Conservation (phyloP, 2,329 filamentous ascomycete species). For the Pseudogymnoascus sp. region DNA sequence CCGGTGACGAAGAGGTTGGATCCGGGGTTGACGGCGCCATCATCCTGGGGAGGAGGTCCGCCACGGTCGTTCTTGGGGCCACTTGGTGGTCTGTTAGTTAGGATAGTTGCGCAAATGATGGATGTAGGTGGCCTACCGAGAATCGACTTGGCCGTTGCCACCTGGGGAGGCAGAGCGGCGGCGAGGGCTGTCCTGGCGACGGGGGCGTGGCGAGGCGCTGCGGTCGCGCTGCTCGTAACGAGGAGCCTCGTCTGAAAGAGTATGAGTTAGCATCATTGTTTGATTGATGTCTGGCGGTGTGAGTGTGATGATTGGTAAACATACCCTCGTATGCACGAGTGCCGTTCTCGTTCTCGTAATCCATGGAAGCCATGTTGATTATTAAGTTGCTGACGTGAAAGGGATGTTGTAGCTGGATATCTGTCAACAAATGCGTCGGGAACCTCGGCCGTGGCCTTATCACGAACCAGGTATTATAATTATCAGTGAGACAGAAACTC, state of each 20-base stretch:
- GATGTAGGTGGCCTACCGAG: slow-evolving; percentile 32
- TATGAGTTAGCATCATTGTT: neutral
- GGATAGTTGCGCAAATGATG: slow-evolving; percentile 7
- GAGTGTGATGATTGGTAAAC: slow-evolving; percentile 17
- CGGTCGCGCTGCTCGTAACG: slow-evolving; percentile 61
- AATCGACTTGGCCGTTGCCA: slow-evolving; percentile 39
- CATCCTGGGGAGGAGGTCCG: slow-evolving; percentile 47
- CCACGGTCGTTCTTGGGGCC: slow-evolving; percentile 44
- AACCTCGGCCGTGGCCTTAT: neutral
- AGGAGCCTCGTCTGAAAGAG: slow-evolving; percentile 47
- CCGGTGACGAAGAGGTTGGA: slow-evolving; percentile 99
- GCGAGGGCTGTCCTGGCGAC: slow-evolving; percentile 46
- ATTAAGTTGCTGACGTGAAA: slow-evolving; percentile 15
- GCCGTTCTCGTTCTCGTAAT: slow-evolving; percentile 60
- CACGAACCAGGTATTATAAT: neutral
- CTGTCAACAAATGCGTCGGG: neutral
- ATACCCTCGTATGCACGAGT: slow-evolving; percentile 56
- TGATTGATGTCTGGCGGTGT: neutral
- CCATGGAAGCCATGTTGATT: slow-evolving; percentile 48
- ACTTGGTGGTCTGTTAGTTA: slow-evolving; percentile 23
- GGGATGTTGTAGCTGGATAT: slow-evolving; percentile 1
- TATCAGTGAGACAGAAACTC: neutral
- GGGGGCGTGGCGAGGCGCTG: slow-evolving; percentile 54
- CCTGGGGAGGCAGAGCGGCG: slow-evolving; percentile 56
- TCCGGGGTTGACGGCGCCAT: slow-evolving; percentile 79